Evolutionary conservation across 129 eudicot species (phyloP).

Genomic region (Calendula officinalis): DNA sequence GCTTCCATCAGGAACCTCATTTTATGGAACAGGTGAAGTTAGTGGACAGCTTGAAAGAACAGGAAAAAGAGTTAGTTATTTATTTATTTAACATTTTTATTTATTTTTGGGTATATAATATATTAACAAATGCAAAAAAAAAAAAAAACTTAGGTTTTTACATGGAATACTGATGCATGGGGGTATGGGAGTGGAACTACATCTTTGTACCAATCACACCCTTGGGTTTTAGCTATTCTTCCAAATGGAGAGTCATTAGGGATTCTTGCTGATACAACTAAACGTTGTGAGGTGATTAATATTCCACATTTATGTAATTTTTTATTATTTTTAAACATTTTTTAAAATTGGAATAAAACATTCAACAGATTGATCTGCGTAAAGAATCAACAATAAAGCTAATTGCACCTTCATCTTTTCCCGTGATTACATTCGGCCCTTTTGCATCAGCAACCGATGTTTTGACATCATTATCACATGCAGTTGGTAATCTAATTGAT

Average conservation of each 20-base stretch:
- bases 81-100: neutral
- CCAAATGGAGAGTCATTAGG: conserved; percentile 85
- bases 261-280: conserved; percentile 92
- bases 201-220: conserved; percentile 93
- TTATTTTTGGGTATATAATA: neutral
- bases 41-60: conserved; percentile 97
- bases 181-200: conserved; percentile 84
- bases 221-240: conserved; percentile 87
- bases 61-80: conserved; percentile 70
- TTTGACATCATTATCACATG: conserved; percentile 68
- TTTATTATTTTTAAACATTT: neutral
- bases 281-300: conserved; percentile 79
- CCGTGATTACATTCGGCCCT: conserved; percentile 89
- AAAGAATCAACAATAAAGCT: conserved; percentile 65
- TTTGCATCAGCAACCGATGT: conserved; percentile 76
- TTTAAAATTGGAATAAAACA: conserved; percentile 3
- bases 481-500: conserved; percentile 60
- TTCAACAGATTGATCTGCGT: conserved; percentile 75
- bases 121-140: neutral
- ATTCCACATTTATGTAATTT: conserved; percentile 9
- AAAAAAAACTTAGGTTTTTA: conserved; percentile 59
- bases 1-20: conserved; percentile 86
- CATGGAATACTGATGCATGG: conserved; percentile 97
- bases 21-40: conserved; percentile 98
- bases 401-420: conserved; percentile 56